Evolutionary conservation across 306 rosid species (phyloP), one percentile per base, ranked within the genome.

Genomic region (Vicia sativa): DNA sequence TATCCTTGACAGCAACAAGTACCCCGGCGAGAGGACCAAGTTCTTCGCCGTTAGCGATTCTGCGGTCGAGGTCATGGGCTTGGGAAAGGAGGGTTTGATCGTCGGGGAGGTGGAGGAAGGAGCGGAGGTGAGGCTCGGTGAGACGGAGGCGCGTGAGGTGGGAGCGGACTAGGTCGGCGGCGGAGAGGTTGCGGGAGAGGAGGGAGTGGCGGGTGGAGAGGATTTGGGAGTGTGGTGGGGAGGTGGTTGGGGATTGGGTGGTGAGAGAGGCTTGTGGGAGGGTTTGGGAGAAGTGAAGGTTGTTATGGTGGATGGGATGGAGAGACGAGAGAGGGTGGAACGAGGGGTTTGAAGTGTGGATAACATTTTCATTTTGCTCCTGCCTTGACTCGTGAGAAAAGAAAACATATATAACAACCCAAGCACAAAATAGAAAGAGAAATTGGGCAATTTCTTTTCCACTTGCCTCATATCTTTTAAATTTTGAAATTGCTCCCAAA

Each of bases 21-120:
- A 90, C 90, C 1, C 99, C 99, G 34, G 95, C 96, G 61, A 93
- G 74, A 21, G 92, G 95, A 5, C 99, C 97, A 12, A 84, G 21
- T 5, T 90, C 90, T 44, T 86, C 85, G 3, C 85, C 86, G 53
- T 78, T 76, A n/a, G 61, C 39, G 29, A 88, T 78, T 50, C 28
- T 79, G 53, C 41, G 75, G 57, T 93, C 99, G 13, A 93, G 70
- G 45, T 62, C 71, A 4, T 68, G 75, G 1, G 97, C 97, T 15
- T 84, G 89, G 10, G 66, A 23, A 34, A 83, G 79, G 65, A 88
- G 74, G 16, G 59, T 11, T 5, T 81, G 77, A 10, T 62, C 50
- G 13, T 87, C 85, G 4, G 95, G 80, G 8, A 90, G 79, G 55
- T 93, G 96, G 70, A 93, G 97, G 83, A 93, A 93, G 39, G 97